phyloP scores from a whole-genome alignment of 768 basidiomycete genomes.

The Cantharellus anzutake region DNA sequence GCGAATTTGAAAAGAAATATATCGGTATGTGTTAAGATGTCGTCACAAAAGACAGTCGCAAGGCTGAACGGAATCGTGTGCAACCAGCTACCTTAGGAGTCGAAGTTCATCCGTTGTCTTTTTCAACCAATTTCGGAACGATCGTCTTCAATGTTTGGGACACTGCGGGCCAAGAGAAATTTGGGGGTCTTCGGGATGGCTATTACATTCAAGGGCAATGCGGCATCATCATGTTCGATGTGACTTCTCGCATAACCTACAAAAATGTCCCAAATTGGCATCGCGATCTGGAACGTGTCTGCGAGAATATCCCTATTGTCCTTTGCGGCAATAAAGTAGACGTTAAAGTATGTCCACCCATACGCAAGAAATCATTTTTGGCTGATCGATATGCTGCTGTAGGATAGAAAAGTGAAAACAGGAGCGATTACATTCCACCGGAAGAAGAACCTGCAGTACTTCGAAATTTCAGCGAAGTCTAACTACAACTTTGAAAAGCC shows the following conservation, averaged over 20 bases:
- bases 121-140: conserved; percentile 96
- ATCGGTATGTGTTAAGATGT: conserved; percentile 42
- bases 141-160: conserved; percentile 99
- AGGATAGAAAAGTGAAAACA: conserved; percentile 99
- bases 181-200: conserved; percentile 93
- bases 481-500: conserved; percentile 99
- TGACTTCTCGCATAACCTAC: conserved; percentile 98
- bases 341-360: conserved; percentile 56
- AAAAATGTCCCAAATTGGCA: conserved; percentile 99
- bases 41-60: not conserved
- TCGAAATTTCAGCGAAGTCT: conserved; percentile 98
- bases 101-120: conserved; percentile 90
- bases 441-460: conserved; percentile 99
- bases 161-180: conserved; percentile 99
- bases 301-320: conserved; percentile 99
- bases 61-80: not conserved
- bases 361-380: not conserved
- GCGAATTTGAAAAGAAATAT: conserved; percentile 99
- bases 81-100: conserved; percentile 88
- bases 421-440: conserved; percentile 97
- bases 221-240: conserved; percentile 99
- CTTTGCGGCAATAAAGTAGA: conserved; percentile 99
- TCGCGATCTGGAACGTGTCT: conserved; percentile 97
- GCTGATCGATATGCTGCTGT: not conserved
- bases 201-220: conserved; percentile 97